Percentiles rank a stretch among this genome's conserved stretches.
Evolutionary conservation across 495 filamentous ascomycete genomes (phyloP).

Genomic region (Hypoxylon subgilvum): DNA sequence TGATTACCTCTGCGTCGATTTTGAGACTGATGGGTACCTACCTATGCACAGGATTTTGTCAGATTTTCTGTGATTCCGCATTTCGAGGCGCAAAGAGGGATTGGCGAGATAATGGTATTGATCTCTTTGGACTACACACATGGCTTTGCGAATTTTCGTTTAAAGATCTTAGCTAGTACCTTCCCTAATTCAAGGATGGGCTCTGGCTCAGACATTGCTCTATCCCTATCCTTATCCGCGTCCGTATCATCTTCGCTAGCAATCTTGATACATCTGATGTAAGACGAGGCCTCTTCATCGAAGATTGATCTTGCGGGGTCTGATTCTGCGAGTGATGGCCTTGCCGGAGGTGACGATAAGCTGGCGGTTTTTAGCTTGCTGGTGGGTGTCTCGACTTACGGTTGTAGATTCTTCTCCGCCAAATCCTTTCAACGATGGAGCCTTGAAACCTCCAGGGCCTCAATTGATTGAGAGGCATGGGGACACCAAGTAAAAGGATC

Average conservation of each 20-base stretch:
- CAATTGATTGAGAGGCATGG: not conserved
- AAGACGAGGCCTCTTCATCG: constrained; percentile 17
- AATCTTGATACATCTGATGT: constrained; percentile 20
- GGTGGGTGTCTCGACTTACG: constrained; percentile 5
- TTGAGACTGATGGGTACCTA: too few relatives aligned
- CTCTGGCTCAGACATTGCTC: not conserved
- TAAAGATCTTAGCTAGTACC: constrained; percentile 25
- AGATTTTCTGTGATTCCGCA: constrained; percentile 50
- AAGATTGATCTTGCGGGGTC: constrained; percentile 4
- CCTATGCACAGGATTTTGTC: too few relatives aligned
- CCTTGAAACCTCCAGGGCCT: constrained; percentile 18
- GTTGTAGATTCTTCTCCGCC: constrained; percentile 7
- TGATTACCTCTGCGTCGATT: too few relatives aligned
- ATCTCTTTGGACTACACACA: constrained; percentile 8
- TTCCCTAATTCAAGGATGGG: constrained; percentile 16
- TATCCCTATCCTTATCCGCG: not conserved
- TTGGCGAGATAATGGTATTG: constrained; percentile 46
- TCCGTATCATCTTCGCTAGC: not conserved
- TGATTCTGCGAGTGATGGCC: constrained; percentile 7
- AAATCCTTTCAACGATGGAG: constrained; percentile 21
- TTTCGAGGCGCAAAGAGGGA: constrained; percentile 49
- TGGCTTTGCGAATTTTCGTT: constrained; percentile 15
- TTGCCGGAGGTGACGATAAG: constrained; percentile 3
- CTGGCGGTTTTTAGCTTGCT: constrained; percentile 1
- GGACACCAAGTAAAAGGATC: not conserved